Evolutionary conservation across 1,139 yeast genomes (phyloP).

Genomic region (Debaryomycetaceae sp.): DNA sequence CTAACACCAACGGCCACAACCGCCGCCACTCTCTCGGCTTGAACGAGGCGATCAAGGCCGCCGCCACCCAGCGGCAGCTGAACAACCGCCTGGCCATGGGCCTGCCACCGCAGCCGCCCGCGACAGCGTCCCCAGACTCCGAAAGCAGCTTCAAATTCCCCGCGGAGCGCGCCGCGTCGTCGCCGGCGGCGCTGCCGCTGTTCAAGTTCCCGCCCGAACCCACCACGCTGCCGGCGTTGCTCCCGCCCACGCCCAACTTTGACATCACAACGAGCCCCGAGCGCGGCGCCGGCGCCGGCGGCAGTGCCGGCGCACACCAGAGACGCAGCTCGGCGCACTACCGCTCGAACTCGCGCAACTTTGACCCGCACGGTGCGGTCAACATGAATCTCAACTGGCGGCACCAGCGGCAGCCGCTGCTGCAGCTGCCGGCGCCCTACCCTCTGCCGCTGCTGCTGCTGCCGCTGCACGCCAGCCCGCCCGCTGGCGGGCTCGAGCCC

Average conservation of each 20-base stretch:
- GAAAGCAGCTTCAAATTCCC: conserved; percentile 35
- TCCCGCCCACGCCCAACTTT: conserved; percentile 47
- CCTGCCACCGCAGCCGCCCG: conserved; percentile 10
- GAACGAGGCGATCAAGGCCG: conserved; percentile 95
- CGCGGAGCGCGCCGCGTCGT: conserved; percentile 13
- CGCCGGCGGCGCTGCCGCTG: conserved; percentile 19
- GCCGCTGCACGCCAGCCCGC: conserved; percentile 19
- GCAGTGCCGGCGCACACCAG: conserved; percentile 22
- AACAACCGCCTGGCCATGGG: conserved; percentile 16
- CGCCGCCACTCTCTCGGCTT: conserved; percentile 92
- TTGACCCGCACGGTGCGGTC: conserved; percentile 37
- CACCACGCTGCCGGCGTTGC: conserved; percentile 15
- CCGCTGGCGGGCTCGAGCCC: conserved; percentile 36
- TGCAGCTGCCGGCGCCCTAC: conserved; percentile 16
- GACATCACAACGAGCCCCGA: conserved; percentile 39
- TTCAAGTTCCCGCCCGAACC: conserved; percentile 41
- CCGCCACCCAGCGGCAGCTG: conserved; percentile 75
- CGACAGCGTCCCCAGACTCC: conserved; percentile 12
- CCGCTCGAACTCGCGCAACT: conserved; percentile 54
- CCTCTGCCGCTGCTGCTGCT: conserved; percentile 21
- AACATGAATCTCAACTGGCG: conserved; percentile 68
- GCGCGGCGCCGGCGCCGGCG: conserved; percentile 16
- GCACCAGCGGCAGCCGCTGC: conserved; percentile 23
- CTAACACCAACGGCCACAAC: conserved; percentile 55
- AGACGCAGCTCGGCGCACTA: conserved; percentile 48